Percentiles rank a stretch among this genome's conserved stretches.
These are phyloP conservation scores for Fistulina hepatica DNA, from an alignment of 1,284 basidiomycete species.

Conservation along the genomic window DNA sequence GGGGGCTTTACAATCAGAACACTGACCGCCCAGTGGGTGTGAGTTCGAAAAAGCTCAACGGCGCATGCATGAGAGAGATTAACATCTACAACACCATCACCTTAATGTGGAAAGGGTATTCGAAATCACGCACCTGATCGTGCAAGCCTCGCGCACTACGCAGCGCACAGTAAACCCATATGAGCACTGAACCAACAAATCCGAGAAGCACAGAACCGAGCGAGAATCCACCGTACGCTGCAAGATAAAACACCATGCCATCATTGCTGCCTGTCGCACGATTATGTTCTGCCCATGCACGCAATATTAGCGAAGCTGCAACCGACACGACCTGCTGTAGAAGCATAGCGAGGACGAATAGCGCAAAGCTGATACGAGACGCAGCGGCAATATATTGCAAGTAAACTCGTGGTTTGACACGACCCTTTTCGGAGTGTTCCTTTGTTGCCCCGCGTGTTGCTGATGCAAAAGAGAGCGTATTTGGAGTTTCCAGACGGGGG, in stretches of 20 bases:
- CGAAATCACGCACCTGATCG: slow-evolving; percentile 46
- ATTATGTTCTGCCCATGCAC: slow-evolving; percentile 77
- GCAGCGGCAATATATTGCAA: slow-evolving; percentile 71
- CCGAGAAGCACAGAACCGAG: slow-evolving; percentile 41
- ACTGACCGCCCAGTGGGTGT: slow-evolving; percentile 69
- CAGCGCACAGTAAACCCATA: slow-evolving; percentile 75
- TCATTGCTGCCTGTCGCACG: slow-evolving; percentile 45
- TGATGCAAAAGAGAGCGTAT: too few relatives aligned
- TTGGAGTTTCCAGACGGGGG: too few relatives aligned
- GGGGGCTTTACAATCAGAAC: slow-evolving; percentile 5
- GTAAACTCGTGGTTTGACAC: slow-evolving; percentile 74
- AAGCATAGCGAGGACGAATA: slow-evolving; percentile 54
- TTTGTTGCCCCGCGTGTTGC: slow-evolving; percentile 45
- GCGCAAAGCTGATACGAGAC: slow-evolving; percentile 56
- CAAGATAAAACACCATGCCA: slow-evolving; percentile 46
- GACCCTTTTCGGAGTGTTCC: slow-evolving; percentile 77
- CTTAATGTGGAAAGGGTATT: background rate
- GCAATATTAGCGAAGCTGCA: slow-evolving; percentile 58
- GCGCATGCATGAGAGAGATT: slow-evolving; percentile 68
- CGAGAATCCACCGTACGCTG: slow-evolving; percentile 53
- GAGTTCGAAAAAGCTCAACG: slow-evolving; percentile 80
- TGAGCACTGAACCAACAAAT: slow-evolving; percentile 45
- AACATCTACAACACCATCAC: slow-evolving; percentile 44
- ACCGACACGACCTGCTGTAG: slow-evolving; percentile 46
- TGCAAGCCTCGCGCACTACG: slow-evolving; percentile 69